These are phyloP conservation scores for Tetrahymena malaccensis DNA, from an alignment of 73 alveolate genomes.

Conservation along the genomic window DNA sequence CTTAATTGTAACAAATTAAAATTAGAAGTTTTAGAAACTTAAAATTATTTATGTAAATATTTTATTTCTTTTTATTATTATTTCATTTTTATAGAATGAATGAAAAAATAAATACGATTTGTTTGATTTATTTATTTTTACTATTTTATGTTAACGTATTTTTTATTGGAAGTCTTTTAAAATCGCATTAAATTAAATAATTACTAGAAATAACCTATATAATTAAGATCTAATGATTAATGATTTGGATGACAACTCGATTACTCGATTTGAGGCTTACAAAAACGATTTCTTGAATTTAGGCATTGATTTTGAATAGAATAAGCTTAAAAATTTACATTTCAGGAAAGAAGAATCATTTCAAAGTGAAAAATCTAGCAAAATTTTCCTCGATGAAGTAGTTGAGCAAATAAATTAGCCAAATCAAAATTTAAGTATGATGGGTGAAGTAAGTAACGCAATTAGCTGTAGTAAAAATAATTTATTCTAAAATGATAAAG, in stretches of 20 bases:
- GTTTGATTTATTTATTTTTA: no score
- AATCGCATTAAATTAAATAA: no score
- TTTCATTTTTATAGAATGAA: no score
- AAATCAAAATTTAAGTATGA: background rate
- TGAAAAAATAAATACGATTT: no score
- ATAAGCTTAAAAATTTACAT: background rate
- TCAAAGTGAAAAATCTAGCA: background rate
- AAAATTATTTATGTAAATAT: no score
- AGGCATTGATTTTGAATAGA: background rate
- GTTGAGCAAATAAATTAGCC: background rate
- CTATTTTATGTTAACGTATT: background rate
- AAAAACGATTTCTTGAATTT: background rate
- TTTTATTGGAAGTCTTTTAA: background rate
- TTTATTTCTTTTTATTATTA: no score
- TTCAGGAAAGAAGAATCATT: background rate
- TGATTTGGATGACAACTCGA: background rate
- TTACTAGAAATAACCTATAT: background rate
- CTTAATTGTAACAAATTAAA: no score
- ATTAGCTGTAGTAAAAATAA: background rate
- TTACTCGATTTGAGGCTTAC: background rate
- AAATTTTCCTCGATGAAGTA: background rate
- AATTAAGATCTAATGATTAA: background rate
- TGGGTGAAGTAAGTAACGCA: background rate
- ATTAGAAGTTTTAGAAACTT: no score
- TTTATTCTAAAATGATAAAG: background rate